These are phyloP conservation scores for Kingdonia uniflora DNA, from an alignment of 164 flowering plant genomes.

Conservation along the genomic window DNA sequence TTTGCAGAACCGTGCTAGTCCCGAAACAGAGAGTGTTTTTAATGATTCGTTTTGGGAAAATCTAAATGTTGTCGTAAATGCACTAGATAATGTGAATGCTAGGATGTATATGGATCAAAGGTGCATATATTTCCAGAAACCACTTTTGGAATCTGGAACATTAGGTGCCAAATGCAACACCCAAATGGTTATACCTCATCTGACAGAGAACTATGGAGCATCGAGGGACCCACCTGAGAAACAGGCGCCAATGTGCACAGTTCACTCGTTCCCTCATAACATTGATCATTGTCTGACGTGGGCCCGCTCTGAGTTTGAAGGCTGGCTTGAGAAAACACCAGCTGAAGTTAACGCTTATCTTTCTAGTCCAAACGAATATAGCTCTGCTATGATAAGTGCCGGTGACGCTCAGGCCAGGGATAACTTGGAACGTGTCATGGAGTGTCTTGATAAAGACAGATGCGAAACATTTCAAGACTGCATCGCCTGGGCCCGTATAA, in stretches of 20 bases:
- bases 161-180: conserved; percentile 87
- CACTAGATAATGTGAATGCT: conserved; percentile 80
- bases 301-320: conserved; percentile 92
- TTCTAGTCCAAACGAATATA: conserved; percentile 52
- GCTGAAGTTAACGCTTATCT: conserved; percentile 76
- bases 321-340: conserved; percentile 88
- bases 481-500: conserved; percentile 75
- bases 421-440: conserved; percentile 62
- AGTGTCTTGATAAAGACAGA: conserved; percentile 63
- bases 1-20: conserved; percentile 69
- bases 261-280: conserved; percentile 84
- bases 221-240: conserved; percentile 90
- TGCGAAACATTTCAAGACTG: conserved; percentile 74
- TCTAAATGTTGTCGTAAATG: conserved; percentile 64
- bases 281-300: conserved; percentile 90
- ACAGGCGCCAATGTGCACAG: conserved; percentile 93
- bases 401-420: conserved; percentile 89
- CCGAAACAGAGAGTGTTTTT: conserved; percentile 75
- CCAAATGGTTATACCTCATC: conserved; percentile 85
- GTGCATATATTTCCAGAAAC: conserved; percentile 82
- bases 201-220: conserved; percentile 83
- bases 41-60: conserved; percentile 76
- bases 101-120: conserved; percentile 73
- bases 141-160: conserved; percentile 82
- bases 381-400: conserved; percentile 43